Evolutionary conservation across 2,329 filamentous ascomycete genomes (phyloP), one percentile per base, ranked within the genome.

Genomic region (Cladophialophora psammophila): DNA sequence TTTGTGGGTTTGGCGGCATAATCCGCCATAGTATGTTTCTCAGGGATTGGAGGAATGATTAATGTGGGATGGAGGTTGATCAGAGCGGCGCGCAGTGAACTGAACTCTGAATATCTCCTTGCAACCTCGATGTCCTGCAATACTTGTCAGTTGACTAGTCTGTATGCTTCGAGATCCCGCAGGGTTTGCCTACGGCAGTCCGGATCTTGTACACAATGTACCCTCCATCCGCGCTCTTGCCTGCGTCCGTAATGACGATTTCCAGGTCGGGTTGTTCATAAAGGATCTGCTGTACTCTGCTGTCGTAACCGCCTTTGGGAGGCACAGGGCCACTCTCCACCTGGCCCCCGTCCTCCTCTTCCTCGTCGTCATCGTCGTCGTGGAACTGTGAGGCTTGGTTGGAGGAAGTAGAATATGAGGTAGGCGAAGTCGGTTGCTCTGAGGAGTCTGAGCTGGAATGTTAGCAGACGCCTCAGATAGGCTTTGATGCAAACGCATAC

Each of bases 21-120:
- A 78, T 99, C 95, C 68, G 94, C 94, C 91, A 99, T 96, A 54
- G 93, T 95, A 79, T 99, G 95, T 80, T 99, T 99, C 81, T 99
- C 96, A 26, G 95, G 95, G 75, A 99, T 99, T 2, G 95, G 95
- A 7, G 95, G 96, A 60, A 99, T 91, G 74, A 99, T 91, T 50
- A 99, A 86, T 0, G 95, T 99, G 7, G 96, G 95, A 77, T 99
- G 96, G 69, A 99, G 86, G 73, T 91, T 91, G 55, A 94, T 93
- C 34, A 99, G 86, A 2, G 94, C 94, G 74, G 93, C 90, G 75
- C 95, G 88, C 65, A 99, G 83, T 15, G 94, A 97, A 40, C 92
- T 91, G 76, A 99, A 99, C 79, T 99, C 95, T 0, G 95, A 99
- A 80, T 99, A 99, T 75, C 95, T 88, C 74, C 95, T 88, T 74